A percentile compares a stretch with the other conserved stretches of the same genome.
phyloP scores from a whole-genome alignment of 345 rosid genomes.

The Capsella bursapastoris region DNA sequence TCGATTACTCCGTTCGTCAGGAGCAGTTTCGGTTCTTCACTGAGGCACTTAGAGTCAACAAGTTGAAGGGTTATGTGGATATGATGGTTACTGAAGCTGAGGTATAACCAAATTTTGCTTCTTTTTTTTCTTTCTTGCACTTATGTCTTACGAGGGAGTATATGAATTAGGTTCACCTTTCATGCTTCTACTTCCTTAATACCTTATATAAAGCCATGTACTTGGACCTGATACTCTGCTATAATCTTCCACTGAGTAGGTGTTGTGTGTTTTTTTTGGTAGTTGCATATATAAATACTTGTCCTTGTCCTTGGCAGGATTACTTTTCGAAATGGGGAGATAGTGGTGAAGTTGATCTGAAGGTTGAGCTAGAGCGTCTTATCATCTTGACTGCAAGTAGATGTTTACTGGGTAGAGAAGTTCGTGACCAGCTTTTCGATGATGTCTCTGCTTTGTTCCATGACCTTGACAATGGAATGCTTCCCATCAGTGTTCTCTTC shows the following conservation, averaged over 20 bases:
- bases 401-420: conserved; percentile 91
- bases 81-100: conserved; percentile 95
- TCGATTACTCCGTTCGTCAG: conserved; percentile 82
- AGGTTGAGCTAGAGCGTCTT: conserved; percentile 88
- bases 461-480: conserved; percentile 98
- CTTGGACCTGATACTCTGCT: background rate
- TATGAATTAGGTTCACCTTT: background rate
- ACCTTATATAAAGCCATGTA: background rate
- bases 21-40: conserved; percentile 98
- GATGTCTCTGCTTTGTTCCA: conserved; percentile 95
- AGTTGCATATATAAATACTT: conserved; percentile 1
- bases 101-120: conserved; percentile 44
- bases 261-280: background rate
- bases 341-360: conserved; percentile 88
- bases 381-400: conserved; percentile 99
- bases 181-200: background rate
- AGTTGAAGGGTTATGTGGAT: conserved; percentile 90
- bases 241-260: background rate
- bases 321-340: conserved; percentile 97
- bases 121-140: background rate
- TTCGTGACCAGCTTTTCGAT: conserved; percentile 91
- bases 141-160: background rate
- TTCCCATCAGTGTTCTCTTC: conserved; percentile 89
- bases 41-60: conserved; percentile 79
- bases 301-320: conserved; percentile 56